A percentile compares a stretch with the other conserved stretches of the same genome.
phyloP scores from a whole-genome alignment of 257 asterid genomes.

The Apocynum venetum region DNA sequence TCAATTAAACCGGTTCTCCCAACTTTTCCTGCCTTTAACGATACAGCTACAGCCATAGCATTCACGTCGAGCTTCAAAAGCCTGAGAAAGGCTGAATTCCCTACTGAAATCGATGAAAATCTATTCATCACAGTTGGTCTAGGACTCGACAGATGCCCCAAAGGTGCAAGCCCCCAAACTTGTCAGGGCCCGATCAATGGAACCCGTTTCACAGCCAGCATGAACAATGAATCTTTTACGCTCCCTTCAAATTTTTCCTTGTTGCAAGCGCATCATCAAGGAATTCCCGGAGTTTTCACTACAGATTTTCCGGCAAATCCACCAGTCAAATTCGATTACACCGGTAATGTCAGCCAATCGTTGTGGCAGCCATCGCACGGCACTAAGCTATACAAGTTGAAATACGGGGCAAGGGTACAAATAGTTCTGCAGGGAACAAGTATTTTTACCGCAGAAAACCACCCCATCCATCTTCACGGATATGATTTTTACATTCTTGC shows the following conservation, averaged over 20 bases:
- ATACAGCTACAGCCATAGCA: conserved; percentile 70
- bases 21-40: conserved; percentile 67
- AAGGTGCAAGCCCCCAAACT: conserved; percentile 35
- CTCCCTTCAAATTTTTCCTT: conserved; percentile 74
- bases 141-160: conserved; percentile 69
- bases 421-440: conserved; percentile 84
- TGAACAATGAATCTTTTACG: conserved; percentile 80
- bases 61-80: conserved; percentile 68
- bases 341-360: conserved; percentile 79
- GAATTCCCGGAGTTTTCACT: conserved; percentile 77
- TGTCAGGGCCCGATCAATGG: conserved; percentile 87
- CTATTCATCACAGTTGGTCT: conserved; percentile 74
- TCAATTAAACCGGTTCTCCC: conserved; percentile 45
- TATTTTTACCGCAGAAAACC: conserved; percentile 73
- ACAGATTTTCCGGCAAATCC: conserved; percentile 73
- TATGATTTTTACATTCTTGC: conserved; percentile 76
- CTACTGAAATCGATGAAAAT: conserved; percentile 66
- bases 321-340: conserved; percentile 60
- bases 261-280: conserved; percentile 71
- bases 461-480: conserved; percentile 95
- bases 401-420: conserved; percentile 69
- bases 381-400: conserved; percentile 57
- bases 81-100: conserved; percentile 47
- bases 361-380: conserved; percentile 70
- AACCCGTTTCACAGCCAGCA: conserved; percentile 79